A percentile compares a stretch with the other conserved stretches of the same genome.
phyloP scores from a whole-genome alignment of 208 protist genomes.

The Strigomonas oncopelti region DNA sequence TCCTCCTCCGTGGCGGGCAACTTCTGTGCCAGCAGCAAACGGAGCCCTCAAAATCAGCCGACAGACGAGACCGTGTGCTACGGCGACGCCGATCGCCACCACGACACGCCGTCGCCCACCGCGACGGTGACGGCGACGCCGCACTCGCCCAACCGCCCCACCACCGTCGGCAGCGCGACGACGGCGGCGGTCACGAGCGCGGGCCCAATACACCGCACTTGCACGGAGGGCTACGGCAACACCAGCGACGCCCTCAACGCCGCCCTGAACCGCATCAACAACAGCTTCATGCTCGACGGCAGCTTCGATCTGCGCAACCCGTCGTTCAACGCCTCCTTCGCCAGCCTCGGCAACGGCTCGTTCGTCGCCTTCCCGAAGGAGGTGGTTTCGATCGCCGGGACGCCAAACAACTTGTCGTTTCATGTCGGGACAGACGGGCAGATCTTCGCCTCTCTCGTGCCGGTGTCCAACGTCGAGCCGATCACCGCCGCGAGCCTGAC shows the following conservation, averaged over 20 bases:
- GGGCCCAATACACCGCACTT: not conserved
- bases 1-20: not conserved
- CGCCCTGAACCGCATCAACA: not conserved
- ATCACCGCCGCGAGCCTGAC: constrained; percentile 34
- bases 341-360: constrained; percentile 12
- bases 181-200: not conserved
- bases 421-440: constrained; percentile 18
- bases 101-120: too few species aligned
- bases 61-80: not conserved
- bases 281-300: constrained; percentile 11
- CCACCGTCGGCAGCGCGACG: not conserved
- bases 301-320: constrained; percentile 3
- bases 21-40: not conserved
- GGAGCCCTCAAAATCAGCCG: too few species aligned
- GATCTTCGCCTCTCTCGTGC: constrained; percentile 11
- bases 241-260: not conserved
- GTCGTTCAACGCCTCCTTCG: constrained; percentile 24
- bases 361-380: constrained; percentile 11
- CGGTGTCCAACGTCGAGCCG: not conserved
- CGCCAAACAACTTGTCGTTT: constrained; percentile 25
- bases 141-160: constrained; percentile 11
- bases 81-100: not conserved
- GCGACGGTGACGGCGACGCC: constrained; percentile 20
- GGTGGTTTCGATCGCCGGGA: constrained; percentile 14
- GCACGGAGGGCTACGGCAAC: not conserved